These are phyloP conservation scores for Peronospora farinosa DNA, from an alignment of 352 stramenopile genomes.

Conservation along the genomic window DNA sequence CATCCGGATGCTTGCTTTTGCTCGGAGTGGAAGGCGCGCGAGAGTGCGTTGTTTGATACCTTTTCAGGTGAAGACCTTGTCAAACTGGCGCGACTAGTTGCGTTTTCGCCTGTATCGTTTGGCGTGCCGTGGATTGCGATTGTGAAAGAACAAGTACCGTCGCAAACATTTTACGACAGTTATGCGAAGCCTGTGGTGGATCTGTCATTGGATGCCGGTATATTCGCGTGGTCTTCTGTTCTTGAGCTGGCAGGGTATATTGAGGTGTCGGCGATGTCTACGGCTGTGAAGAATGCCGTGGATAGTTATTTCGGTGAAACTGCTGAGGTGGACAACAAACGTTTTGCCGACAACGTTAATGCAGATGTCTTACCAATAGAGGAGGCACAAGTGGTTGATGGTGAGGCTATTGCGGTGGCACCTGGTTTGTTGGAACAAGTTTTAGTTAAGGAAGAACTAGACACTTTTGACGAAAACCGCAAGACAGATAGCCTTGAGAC, in stretches of 20 bases:
- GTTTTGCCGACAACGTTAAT: constrained; percentile 1
- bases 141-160: constrained; percentile 33
- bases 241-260: constrained; percentile 18
- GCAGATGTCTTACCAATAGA: constrained; percentile 1
- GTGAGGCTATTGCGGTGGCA: not conserved
- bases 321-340: constrained; percentile 8
- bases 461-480: not conserved
- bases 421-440: not conserved
- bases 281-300: not conserved
- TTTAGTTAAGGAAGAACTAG: constrained; percentile 8
- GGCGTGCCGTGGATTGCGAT: constrained; percentile 26
- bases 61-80: constrained; percentile 20
- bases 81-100: constrained; percentile 29
- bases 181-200: constrained; percentile 41
- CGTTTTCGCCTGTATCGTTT: constrained; percentile 39
- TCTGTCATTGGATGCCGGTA: constrained; percentile 19
- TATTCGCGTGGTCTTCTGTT: constrained; percentile 28
- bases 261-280: constrained; percentile 1
- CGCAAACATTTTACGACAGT: constrained; percentile 25
- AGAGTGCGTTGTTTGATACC: constrained; percentile 27
- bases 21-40: constrained; percentile 35
- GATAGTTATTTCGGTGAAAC: constrained; percentile 9
- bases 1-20: constrained; percentile 39
- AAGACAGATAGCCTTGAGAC: not conserved
- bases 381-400: constrained; percentile 3